Evolutionary conservation across 495 filamentous ascomycete genomes (phyloP).

Genomic region (Lasiosphaeria hispida): DNA sequence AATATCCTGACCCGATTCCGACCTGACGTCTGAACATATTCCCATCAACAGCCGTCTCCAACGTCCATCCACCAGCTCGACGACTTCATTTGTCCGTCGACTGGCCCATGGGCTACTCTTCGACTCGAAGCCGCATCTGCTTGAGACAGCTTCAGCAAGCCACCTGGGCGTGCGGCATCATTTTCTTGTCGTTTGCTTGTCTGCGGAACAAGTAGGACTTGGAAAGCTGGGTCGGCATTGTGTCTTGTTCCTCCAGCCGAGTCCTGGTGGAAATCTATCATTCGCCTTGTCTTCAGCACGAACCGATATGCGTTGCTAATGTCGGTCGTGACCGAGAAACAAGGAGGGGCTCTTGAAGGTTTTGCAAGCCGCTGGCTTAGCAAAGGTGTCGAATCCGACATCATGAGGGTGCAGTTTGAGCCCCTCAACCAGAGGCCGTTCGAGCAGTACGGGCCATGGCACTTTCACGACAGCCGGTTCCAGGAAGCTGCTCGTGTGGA

Average conservation of each 20-base stretch:
- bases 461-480: constrained; percentile 20
- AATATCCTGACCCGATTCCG: too few relatives aligned
- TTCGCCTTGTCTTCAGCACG: background rate
- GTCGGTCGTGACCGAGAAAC: background rate
- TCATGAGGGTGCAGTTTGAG: constrained; percentile 32
- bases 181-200: too few relatives aligned
- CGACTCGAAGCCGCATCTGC: too few relatives aligned
- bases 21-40: too few relatives aligned
- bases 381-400: background rate
- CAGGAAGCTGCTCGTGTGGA: constrained; percentile 14
- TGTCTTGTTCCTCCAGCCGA: background rate
- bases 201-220: too few relatives aligned
- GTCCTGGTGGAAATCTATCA: background rate
- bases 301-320: constrained; percentile 21
- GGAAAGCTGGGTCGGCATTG: too few relatives aligned
- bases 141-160: too few relatives aligned
- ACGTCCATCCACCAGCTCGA: too few relatives aligned
- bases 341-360: constrained; percentile 2
- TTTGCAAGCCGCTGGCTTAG: background rate
- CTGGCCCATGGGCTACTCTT: too few relatives aligned
- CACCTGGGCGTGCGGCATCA: too few relatives aligned
- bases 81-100: too few relatives aligned
- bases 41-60: too few relatives aligned
- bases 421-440: constrained; percentile 24
- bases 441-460: constrained; percentile 34